Base-by-base conservation (phyloP, 2,329 filamentous ascomycete genomes). In the Pseudogymnoascus sp. region DNA sequence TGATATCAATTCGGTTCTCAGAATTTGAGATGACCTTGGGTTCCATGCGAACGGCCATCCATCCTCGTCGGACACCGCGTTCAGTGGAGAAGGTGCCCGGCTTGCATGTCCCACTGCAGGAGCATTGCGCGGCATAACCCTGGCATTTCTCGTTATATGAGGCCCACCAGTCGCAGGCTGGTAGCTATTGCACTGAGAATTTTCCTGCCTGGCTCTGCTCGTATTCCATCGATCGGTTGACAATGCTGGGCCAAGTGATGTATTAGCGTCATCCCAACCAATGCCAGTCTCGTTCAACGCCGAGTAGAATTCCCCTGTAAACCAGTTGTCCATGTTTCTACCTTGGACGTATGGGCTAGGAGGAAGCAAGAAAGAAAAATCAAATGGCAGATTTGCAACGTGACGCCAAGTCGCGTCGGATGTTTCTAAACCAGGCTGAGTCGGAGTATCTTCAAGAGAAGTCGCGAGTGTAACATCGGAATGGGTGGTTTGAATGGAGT, bases 21-120 rank as follows among this genome's bases (percentile, higher is more conserved):
- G 57, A 7, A 67, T 66, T 45, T 63, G 67, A 25, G 51, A 61
- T 8, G 65, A 65, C 16, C 36, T 62, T 8, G 68, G 65, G 54
- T 66, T 69, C 70, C 69, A 71, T 36, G 65, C 60, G 41, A 69
- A 68, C 21, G 68, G 68, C 69, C 68, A 68, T 63, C 68, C 68
- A 23, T 71, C 68, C 28, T 68, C 66, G n/a, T 69, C 67, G 31
- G 67, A 67, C 14, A 66, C 60, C 51, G 65, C 48, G 51, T 68
- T 68, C 3, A 63, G 64, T n/a, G 68, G 65, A 28, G 66, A 68
- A 41, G 67, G 65, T 13, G 64, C 62, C 14, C 66, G 57, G 57
- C 23, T 63, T 16, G 66, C 61, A 62, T 36, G 13, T 57, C 31
- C 31, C 6, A 13, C 13, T 48, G 21, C 21, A 13, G 43, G 21